Evolutionary conservation across 163 green algal species (phyloP), one percentile per base, ranked within the genome.

Genomic region (Scenedesmus sp.): DNA sequence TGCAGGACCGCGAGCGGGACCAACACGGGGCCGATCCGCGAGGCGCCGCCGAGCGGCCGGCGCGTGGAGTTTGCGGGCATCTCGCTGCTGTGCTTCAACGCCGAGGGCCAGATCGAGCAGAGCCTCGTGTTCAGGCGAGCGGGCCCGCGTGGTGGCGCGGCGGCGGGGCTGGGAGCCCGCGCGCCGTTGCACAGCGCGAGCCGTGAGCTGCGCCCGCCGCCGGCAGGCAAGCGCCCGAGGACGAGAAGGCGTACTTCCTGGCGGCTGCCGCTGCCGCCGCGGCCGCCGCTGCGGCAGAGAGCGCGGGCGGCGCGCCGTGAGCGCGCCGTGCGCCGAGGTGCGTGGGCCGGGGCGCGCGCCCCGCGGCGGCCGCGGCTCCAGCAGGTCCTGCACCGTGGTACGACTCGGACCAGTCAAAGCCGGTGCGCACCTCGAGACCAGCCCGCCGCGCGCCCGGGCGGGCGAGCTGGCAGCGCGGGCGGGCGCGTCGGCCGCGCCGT

Each of bases 191-290:
- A 64, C 56, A 64, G 17, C 18, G 26, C 26, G 18, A 29, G 56
- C 26, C 26, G n/a, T 64, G n/a, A 17, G 56, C 31, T 65, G 28
- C 26, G 42, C 6, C 11, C 13, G 15, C 17, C 56, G 51, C 26
- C 7, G 56, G 67, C 77, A 79, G 77, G 60, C 67, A 84, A 62
- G 77, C 77, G 11, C 77, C 77, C 9, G 77, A 53, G 14, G 77
- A 84, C 29, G 77, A 84, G 62, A 67, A 42, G 51, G 24, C 24
- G 0, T 84, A 80, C 45, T 84, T 84, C 34, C 60, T 78, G 28
- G 28, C 45, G 14, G 31, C n/a, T 33, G n/a, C n/a, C n/a, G n/a
- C n/a, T n/a, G n/a, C n/a, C n/a, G n/a, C n/a, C n/a, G n/a, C n/a
- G n/a, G n/a, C n/a, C n/a, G n/a, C n/a, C n/a, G n/a, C n/a, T n/a